Conservation (phyloP, 192 early-diverging fungal genomes). For the Backusella sp. region DNA sequence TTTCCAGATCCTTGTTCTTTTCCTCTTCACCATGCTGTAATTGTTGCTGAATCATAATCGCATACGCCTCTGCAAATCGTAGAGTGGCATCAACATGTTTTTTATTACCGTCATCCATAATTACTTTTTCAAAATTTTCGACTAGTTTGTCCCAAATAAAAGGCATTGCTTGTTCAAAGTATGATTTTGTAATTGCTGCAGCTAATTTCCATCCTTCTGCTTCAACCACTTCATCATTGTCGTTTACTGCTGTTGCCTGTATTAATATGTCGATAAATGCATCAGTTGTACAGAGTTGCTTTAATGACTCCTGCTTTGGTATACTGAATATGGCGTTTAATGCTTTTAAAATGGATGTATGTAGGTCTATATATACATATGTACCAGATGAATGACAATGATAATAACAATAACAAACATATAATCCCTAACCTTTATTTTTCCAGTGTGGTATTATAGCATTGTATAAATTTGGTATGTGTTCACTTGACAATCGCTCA, state of each 20-base stretch:
- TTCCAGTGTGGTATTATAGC: slow-evolving; percentile 8
- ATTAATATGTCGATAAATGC: background rate
- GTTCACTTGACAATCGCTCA: slow-evolving; percentile 35
- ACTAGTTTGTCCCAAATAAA: background rate
- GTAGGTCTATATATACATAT: background rate
- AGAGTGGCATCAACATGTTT: background rate
- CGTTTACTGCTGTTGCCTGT: background rate
- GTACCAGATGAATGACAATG: background rate
- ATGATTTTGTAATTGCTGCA: slow-evolving; percentile 34
- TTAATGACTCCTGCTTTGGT: background rate
- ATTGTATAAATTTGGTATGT: slow-evolving; percentile 33
- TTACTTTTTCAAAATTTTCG: background rate
- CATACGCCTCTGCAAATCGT: background rate
- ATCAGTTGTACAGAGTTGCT: background rate
- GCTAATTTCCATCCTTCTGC: slow-evolving; percentile 45
- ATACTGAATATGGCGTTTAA: slow-evolving; percentile 5
- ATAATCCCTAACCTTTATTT: background rate
- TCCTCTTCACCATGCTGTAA: background rate
- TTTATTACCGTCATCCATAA: background rate
- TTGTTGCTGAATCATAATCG: background rate
- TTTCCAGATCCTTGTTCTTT: background rate
- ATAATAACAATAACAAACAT: background rate
- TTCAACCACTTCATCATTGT: background rate
- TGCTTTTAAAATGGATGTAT: slow-evolving; percentile 6
- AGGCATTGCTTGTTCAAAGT: slow-evolving; percentile 14